Evolutionary conservation across 1,284 basidiomycete genomes (phyloP).

Genomic region (Clitocybe nebularis): DNA sequence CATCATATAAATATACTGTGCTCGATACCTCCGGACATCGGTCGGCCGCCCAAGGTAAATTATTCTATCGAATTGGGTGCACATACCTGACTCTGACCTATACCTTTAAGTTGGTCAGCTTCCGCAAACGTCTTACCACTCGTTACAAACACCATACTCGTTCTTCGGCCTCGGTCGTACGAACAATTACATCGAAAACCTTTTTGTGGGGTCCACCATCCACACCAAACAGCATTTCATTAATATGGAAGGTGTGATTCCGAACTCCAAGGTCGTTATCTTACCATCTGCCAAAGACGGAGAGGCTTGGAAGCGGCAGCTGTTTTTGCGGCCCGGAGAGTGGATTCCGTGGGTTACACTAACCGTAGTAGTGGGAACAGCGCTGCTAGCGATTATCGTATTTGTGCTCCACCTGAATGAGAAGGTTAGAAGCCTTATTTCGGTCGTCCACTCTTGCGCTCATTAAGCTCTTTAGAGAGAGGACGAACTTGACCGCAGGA

Average conservation of each 20-base stretch:
- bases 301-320: constrained; percentile 79
- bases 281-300: constrained; percentile 65
- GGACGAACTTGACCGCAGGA: constrained; percentile 86
- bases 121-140: constrained; percentile 87
- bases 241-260: constrained; percentile 94
- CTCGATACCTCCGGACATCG: constrained; percentile 89
- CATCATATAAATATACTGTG: constrained; percentile 96
- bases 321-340: constrained; percentile 91
- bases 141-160: constrained; percentile 87
- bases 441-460: constrained; percentile 6
- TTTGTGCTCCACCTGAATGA: constrained; percentile 88
- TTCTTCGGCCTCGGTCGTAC: constrained; percentile 97
- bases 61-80: neutral
- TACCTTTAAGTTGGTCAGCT: constrained; percentile 77
- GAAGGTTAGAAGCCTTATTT: constrained; percentile 55
- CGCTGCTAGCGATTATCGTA: constrained; percentile 78
- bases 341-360: constrained; percentile 98
- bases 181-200: constrained; percentile 99
- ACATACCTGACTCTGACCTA: constrained; percentile 7
- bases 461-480: constrained; percentile 57
- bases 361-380: constrained; percentile 74
- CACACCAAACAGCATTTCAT: constrained; percentile 71
- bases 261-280: constrained; percentile 97
- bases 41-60: constrained; percentile 82
- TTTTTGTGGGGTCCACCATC: constrained; percentile 88